Evolutionary conservation across 306 rosid genomes (phyloP).

Genomic region (Ormosia emarginata): DNA sequence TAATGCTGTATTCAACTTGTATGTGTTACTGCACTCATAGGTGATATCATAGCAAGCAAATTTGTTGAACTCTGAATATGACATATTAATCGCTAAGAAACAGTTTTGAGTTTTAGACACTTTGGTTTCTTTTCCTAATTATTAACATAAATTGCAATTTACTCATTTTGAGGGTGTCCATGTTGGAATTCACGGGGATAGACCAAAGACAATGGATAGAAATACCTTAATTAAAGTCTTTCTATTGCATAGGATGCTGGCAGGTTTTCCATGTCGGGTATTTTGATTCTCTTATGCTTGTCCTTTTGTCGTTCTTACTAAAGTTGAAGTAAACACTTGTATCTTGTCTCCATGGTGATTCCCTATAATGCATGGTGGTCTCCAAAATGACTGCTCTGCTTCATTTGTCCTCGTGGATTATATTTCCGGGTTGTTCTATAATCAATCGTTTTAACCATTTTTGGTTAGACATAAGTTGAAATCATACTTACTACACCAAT

Average conservation of each 20-base stretch:
- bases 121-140: background rate
- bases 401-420: background rate
- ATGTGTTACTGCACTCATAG: background rate
- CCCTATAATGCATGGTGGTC: background rate
- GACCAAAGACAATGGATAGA: background rate
- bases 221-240: background rate
- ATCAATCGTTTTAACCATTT: background rate
- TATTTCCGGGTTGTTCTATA: background rate
- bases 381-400: background rate
- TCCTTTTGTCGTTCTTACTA: slow-evolving; percentile 1
- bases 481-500: background rate
- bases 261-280: background rate
- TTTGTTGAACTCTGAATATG: background rate
- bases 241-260: background rate
- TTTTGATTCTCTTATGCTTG: slow-evolving; percentile 7
- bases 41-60: background rate
- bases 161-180: background rate
- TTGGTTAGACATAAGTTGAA: background rate
- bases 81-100: background rate
- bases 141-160: background rate
- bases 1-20: background rate
- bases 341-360: slow-evolving; percentile 1
- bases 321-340: background rate
- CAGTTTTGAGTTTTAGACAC: background rate
- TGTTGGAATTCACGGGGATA: background rate